phyloP scores from a whole-genome alignment of 371 early-diverging fungal species.

The Mucor indicus region DNA sequence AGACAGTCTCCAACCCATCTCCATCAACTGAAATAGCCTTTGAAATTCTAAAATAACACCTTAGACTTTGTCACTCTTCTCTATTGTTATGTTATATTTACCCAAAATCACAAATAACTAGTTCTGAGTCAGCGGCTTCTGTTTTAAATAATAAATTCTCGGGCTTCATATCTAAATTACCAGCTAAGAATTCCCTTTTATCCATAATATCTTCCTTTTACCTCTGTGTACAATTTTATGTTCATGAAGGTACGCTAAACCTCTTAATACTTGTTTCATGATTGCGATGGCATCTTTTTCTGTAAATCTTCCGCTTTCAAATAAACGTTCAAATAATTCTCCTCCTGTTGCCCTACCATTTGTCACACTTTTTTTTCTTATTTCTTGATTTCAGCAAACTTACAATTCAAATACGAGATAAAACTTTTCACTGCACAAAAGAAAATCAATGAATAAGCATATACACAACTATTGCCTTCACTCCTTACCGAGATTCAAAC shows the following conservation, averaged over 20 bases:
- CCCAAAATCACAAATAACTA: slow-evolving; percentile 69
- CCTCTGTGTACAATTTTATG: slow-evolving; percentile 68
- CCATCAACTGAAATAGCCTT: slow-evolving; percentile 42
- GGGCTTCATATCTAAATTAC: slow-evolving; percentile 65
- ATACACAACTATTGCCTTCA: not conserved
- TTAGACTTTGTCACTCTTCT: slow-evolving; percentile 1
- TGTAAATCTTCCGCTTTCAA: slow-evolving; percentile 79
- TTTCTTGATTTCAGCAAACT: too few relatives aligned
- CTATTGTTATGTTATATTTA: slow-evolving; percentile 10
- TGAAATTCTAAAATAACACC: slow-evolving; percentile 39
- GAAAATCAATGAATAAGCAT: not conserved
- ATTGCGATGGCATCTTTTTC: slow-evolving; percentile 80
- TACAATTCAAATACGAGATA: slow-evolving; percentile 87
- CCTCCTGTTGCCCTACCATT: slow-evolving; percentile 72
- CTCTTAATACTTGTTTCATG: slow-evolving; percentile 60
- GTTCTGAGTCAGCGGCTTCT: slow-evolving; percentile 51
- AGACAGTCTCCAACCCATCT: slow-evolving; percentile 50
- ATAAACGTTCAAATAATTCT: slow-evolving; percentile 86
- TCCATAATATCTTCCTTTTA: slow-evolving; percentile 7
- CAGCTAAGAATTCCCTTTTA: not conserved
- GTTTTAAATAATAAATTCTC: slow-evolving; percentile 75
- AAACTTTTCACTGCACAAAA: slow-evolving; percentile 50
- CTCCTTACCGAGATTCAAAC: slow-evolving; percentile 55
- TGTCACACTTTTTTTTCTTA: not conserved
- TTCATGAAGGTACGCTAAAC: slow-evolving; percentile 66